Conservation (phyloP, 306 rosid genomes). For the Vigna unguiculata region DNA sequence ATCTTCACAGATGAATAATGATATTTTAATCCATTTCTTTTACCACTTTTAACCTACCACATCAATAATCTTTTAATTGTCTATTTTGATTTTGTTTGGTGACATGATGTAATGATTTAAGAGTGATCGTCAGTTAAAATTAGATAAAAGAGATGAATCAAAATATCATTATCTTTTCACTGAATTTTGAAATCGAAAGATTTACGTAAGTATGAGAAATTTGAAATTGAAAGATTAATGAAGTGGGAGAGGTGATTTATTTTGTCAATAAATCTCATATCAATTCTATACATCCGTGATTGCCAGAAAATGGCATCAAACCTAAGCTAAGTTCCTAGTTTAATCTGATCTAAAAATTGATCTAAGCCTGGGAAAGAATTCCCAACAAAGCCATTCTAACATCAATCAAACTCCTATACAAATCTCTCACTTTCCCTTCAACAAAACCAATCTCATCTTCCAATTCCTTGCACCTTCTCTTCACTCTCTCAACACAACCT, state of each 20-base stretch:
- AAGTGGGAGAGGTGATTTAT: not conserved
- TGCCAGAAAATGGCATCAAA: conserved; percentile 29
- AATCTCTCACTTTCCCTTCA: conserved; percentile 49
- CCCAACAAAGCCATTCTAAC: conserved; percentile 58
- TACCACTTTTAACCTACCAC: too few species aligned
- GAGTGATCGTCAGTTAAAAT: too few species aligned
- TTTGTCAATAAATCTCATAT: conserved; percentile 25
- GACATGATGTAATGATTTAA: too few species aligned
- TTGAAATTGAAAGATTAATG: too few species aligned
- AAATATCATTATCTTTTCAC: too few species aligned
- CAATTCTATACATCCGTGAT: conserved; percentile 23
- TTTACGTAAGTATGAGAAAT: too few species aligned
- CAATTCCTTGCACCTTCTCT: conserved; percentile 39
- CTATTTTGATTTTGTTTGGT: too few species aligned
- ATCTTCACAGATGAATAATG: too few species aligned
- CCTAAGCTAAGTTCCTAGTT: conserved; percentile 18
- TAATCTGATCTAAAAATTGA: conserved; percentile 6
- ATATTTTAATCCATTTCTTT: too few species aligned
- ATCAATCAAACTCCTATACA: conserved; percentile 52
- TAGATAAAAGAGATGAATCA: too few species aligned
- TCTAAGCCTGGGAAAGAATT: conserved; percentile 50
- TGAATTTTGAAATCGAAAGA: too few species aligned
- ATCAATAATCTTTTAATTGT: too few species aligned
- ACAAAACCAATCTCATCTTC: conserved; percentile 44
- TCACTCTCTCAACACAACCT: conserved; percentile 38